Evolutionary conservation across 495 filamentous ascomycete species (phyloP).

Genomic region (Talaromyces trachyspermus): DNA sequence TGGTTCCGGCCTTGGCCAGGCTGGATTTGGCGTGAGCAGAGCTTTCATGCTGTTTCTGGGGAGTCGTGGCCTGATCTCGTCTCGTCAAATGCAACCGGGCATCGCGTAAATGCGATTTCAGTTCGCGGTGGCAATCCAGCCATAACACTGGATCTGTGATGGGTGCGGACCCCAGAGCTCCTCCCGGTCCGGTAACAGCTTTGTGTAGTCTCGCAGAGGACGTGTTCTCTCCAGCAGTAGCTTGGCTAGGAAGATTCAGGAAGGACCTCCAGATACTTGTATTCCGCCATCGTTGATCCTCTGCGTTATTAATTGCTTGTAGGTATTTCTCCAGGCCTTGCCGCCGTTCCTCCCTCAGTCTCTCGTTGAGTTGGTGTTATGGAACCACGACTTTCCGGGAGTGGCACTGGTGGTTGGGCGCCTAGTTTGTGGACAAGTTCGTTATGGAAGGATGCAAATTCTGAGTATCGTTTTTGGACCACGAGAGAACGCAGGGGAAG

Average conservation of each 20-base stretch:
- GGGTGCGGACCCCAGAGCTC: conserved; percentile 31
- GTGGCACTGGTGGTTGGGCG: conserved; percentile 51
- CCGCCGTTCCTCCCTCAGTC: conserved; percentile 74
- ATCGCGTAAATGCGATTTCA: conserved; percentile 78
- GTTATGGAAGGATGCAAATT: conserved; percentile 74
- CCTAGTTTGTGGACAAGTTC: conserved; percentile 57
- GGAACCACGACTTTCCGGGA: conserved; percentile 85
- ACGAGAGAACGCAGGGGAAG: conserved; percentile 82
- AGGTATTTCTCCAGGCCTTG: conserved; percentile 74
- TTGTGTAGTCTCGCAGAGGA: conserved; percentile 34
- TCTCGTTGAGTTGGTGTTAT: conserved; percentile 64
- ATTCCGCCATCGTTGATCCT: conserved; percentile 79
- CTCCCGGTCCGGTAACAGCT: conserved; percentile 37
- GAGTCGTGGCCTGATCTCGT: conserved; percentile 65
- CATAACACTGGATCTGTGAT: conserved; percentile 74
- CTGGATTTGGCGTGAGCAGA: conserved; percentile 73
- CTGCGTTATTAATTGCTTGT: conserved; percentile 63
- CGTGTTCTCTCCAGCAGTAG: conserved; percentile 35
- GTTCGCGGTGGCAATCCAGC: conserved; percentile 77
- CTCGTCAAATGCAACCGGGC: conserved; percentile 66
- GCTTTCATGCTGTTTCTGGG: conserved; percentile 66
- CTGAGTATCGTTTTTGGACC: conserved; percentile 89
- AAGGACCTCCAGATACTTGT: conserved; percentile 79
- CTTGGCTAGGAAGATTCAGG: conserved; percentile 65
- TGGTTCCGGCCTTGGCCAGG: conserved; percentile 63